These are phyloP conservation scores for Cladosporium halotolerans DNA, from an alignment of 2,329 filamentous ascomycete species.

Conservation along the genomic window DNA sequence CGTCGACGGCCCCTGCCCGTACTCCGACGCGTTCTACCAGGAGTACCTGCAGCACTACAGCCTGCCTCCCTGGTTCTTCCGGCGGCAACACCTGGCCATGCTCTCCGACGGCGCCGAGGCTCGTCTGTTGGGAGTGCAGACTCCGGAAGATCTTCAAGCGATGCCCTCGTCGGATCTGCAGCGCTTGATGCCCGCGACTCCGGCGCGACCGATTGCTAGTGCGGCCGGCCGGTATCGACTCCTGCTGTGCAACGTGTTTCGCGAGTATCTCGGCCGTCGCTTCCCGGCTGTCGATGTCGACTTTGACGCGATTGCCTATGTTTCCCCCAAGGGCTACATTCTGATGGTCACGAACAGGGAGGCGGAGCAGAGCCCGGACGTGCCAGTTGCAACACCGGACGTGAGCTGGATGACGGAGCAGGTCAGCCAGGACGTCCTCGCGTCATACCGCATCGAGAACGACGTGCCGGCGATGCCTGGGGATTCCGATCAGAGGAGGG, in stretches of 20 bases:
- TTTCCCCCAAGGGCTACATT: not conserved
- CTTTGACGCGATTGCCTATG: not conserved
- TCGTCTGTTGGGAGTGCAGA: not conserved
- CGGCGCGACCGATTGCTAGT: not conserved
- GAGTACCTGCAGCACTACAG: slow-evolving; percentile 7
- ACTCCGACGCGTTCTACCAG: slow-evolving; percentile 11
- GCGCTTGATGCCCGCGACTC: not conserved
- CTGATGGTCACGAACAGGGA: not conserved
- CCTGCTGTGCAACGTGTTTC: not conserved
- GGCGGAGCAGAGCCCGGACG: not conserved
- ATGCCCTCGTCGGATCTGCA: not conserved
- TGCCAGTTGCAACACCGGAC: not conserved
- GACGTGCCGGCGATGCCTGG: not conserved
- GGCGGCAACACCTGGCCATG: not conserved
- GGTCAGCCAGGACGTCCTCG: not conserved
- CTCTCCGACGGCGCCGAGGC: not conserved
- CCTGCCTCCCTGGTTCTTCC: not conserved
- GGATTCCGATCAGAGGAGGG: not conserved
- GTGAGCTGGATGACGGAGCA: not conserved
- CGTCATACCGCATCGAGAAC: not conserved
- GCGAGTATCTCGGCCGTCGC: not conserved
- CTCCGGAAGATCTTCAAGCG: not conserved
- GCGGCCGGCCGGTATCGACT: not conserved
- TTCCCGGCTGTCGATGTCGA: not conserved
- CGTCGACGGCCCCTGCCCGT: slow-evolving; percentile 6